Conservation (phyloP, 306 rosid species). For the Sphenostylis stenocarpa region DNA sequence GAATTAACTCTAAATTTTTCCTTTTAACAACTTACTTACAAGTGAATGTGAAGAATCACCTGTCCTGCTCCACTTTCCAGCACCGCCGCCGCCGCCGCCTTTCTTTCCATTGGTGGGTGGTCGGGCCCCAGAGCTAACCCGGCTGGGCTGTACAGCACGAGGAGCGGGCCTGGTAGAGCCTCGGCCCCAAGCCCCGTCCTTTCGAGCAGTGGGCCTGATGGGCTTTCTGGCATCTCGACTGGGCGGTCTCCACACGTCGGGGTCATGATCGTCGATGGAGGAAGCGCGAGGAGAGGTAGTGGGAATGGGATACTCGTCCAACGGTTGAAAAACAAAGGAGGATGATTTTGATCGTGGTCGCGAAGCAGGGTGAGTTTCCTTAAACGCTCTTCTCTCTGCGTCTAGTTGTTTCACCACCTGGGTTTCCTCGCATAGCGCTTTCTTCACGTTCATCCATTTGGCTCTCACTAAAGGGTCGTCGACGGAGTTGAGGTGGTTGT, state of each 20-base stretch:
- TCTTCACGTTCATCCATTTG: constrained; percentile 94
- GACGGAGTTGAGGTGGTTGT: constrained; percentile 73
- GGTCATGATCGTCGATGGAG: constrained; percentile 69
- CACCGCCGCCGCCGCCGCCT: constrained; percentile 20
- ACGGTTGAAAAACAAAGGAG: constrained; percentile 79
- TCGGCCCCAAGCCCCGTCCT: constrained; percentile 84
- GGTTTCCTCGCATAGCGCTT: constrained; percentile 76
- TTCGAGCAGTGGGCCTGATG: constrained; percentile 60
- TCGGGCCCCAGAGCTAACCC: constrained; percentile 56
- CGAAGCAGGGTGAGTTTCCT: constrained; percentile 71
- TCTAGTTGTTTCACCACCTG: constrained; percentile 84
- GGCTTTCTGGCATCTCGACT: constrained; percentile 78
- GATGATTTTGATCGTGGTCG: constrained; percentile 41
- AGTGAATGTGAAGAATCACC: constrained; percentile 27
- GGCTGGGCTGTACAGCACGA: constrained; percentile 53
- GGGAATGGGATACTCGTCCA: constrained; percentile 70
- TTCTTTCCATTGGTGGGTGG: constrained; percentile 65
- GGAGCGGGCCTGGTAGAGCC: constrained; percentile 50
- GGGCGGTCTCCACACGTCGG: constrained; percentile 97
- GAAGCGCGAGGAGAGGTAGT: not conserved
- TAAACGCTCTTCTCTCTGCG: constrained; percentile 62
- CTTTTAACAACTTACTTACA: not conserved
- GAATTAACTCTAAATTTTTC: not conserved
- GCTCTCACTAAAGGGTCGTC: constrained; percentile 80
- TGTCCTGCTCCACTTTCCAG: constrained; percentile 45